Evolutionary conservation across 306 rosid genomes (phyloP).

Genomic region (Rosa rugosa): DNA sequence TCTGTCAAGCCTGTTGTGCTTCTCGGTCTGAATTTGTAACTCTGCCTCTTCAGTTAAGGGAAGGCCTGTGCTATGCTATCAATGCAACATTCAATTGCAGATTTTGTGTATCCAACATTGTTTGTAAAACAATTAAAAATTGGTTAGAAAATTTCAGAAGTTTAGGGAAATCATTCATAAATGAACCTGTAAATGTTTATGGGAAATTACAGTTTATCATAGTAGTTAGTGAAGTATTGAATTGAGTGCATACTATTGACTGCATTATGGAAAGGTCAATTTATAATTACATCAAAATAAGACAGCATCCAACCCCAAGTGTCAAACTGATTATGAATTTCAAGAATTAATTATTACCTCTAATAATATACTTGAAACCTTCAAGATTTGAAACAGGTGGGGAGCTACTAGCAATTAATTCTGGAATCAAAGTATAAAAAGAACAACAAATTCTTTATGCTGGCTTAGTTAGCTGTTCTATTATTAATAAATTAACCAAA

Average conservation of each 20-base stretch:
- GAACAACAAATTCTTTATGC: conserved; percentile 13
- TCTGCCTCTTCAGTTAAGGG: neutral
- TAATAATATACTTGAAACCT: neutral
- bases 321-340: conserved; percentile 5
- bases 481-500: conserved; percentile 25
- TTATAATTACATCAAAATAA: neutral
- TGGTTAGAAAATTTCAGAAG: neutral
- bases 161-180: neutral
- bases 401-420: conserved; percentile 3
- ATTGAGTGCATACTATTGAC: conserved; percentile 3
- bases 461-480: conserved; percentile 5
- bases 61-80: conserved; percentile 4
- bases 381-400: neutral
- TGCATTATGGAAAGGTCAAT: neutral
- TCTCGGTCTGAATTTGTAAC: conserved; percentile 24
- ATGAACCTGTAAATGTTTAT: neutral
- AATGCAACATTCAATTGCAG: neutral
- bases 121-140: neutral
- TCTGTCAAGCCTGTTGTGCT: conserved; percentile 23
- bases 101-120: neutral
- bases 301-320: neutral
- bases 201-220: neutral
- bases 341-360: neutral
- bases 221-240: neutral
- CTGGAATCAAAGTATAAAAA: conserved; percentile 15